Evolutionary conservation across 768 basidiomycete genomes (phyloP), one percentile per base, ranked within the genome.

Genomic region (Leccinum variicolor): DNA sequence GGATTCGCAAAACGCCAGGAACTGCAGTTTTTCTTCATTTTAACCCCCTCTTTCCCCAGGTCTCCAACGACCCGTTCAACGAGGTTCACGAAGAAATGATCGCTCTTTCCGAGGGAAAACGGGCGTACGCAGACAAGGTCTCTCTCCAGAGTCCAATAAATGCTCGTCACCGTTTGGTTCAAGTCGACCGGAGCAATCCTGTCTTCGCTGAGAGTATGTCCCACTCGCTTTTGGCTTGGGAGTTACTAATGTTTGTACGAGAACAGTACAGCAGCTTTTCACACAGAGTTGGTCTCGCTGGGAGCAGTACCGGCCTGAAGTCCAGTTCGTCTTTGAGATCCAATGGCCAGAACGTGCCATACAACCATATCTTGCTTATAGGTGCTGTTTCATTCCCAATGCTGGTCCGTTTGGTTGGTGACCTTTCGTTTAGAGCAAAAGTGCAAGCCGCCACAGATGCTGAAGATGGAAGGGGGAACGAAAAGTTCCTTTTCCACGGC

Each of bases 291-390:
- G 61, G 61, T 26, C 53, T 39, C 61, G 61, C 14, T 62, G 47
- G 21, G 60, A 50, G 33, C 50, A 50, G 46, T 57, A 53, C 25
- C 51, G 54, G 11, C 60, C 61, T 21, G 51, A 62, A 21, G 55
- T 62, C 26, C 55, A 62, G 26, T 62, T 43, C 29, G 34, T 62
- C 26, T 62, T 62, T 10, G 49, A 62, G 45, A 31, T 62, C 1
- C 49, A 54, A 47, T 62, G 60, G 60, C 60, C 60, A 14, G 39
- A 61, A 53, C 6, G 19, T n/a, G 60, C 48, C 14, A 29, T 62
- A n/a, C 55, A 14, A 10, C 61, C 61, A 7, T 57, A 62, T 14
- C 52, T 52, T n/a, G 36, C 52, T 10, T 62, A 57, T 14, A 62
- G 60, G 61, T 62, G 45, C 17, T 6, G 3, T 8, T 31, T 36